Conservation (phyloP, 352 stramenopile species). For the Pythium graminicola region DNA sequence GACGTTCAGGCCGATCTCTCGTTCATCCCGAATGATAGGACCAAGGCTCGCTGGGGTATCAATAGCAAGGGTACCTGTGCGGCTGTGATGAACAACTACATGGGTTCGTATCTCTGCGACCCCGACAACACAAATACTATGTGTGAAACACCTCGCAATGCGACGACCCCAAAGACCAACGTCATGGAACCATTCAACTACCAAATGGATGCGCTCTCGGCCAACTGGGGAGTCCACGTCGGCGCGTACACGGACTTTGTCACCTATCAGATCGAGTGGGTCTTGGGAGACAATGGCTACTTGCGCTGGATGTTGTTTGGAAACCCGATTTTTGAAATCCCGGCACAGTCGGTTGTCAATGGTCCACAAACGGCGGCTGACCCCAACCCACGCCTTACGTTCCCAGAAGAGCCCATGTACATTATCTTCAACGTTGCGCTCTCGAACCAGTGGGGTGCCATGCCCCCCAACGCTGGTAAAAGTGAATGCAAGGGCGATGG, state of each 20-base stretch:
- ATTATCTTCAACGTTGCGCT: constrained; percentile 95
- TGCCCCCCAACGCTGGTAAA: constrained; percentile 54
- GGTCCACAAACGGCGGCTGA: constrained; percentile 38
- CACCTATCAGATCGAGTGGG: constrained; percentile 66
- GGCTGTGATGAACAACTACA: constrained; percentile 53
- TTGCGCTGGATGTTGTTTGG: constrained; percentile 76
- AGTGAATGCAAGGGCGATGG: constrained; percentile 45
- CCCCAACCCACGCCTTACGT: constrained; percentile 79
- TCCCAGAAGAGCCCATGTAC: constrained; percentile 94
- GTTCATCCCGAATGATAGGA: constrained; percentile 37
- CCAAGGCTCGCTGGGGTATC: constrained; percentile 36
- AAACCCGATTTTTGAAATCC: constrained; percentile 85
- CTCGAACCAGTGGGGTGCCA: constrained; percentile 83
- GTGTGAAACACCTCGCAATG: constrained; percentile 15
- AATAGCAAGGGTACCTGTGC: constrained; percentile 60
- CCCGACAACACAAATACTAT: constrained; percentile 34
- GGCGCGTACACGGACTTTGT: constrained; percentile 76
- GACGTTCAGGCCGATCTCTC: constrained; percentile 46
- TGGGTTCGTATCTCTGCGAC: constrained; percentile 47
- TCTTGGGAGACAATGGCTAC: constrained; percentile 45
- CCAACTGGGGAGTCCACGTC: constrained; percentile 82
- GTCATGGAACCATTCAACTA: constrained; percentile 43
- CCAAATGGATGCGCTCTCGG: constrained; percentile 92
- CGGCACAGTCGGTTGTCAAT: constrained; percentile 43
- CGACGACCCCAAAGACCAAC: constrained; percentile 9